Conservation (phyloP, 805 yeast genomes). For the Candida suzukii region DNA sequence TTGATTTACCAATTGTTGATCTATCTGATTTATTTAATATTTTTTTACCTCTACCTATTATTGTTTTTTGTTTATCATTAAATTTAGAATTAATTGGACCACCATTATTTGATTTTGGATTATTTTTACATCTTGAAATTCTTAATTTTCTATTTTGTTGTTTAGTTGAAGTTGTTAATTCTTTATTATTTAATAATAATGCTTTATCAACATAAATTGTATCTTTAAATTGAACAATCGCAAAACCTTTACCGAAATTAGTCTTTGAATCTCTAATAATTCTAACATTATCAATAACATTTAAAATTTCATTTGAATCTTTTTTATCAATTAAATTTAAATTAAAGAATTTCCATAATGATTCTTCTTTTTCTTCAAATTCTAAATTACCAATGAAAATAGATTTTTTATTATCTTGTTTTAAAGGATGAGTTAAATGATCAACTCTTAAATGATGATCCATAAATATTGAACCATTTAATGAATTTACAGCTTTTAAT, state of each 20-base stretch:
- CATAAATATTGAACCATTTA: slow-evolving; percentile 64
- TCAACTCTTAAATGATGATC: slow-evolving; percentile 84
- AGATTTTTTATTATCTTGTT: slow-evolving; percentile 75
- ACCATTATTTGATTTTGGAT: slow-evolving; percentile 13
- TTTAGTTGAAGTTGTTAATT: slow-evolving; percentile 31
- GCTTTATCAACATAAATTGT: slow-evolving; percentile 73
- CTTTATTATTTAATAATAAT: slow-evolving; percentile 65
- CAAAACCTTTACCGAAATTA: slow-evolving; percentile 95
- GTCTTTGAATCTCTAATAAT: slow-evolving; percentile 89
- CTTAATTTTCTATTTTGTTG: slow-evolving; percentile 56
- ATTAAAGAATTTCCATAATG: slow-evolving; percentile 75
- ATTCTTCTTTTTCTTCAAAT: slow-evolving; percentile 88
- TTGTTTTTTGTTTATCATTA: slow-evolving; percentile 64
- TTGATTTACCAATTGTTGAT: slow-evolving; percentile 51
- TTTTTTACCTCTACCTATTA: slow-evolving; percentile 71
- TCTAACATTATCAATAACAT: slow-evolving; percentile 73
- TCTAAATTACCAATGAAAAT: slow-evolving; percentile 92
- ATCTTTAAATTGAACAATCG: slow-evolving; percentile 85
- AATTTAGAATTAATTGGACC: slow-evolving; percentile 24
- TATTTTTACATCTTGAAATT: slow-evolving; percentile 60
- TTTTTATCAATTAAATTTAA: slow-evolving; percentile 39
- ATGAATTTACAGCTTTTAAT: slow-evolving; percentile 32
- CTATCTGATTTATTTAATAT: slow-evolving; percentile 77
- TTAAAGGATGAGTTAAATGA: slow-evolving; percentile 85
- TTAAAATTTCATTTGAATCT: slow-evolving; percentile 24